Base-by-base conservation (phyloP, 2,329 filamentous ascomycete species). In the Colletotrichum sp. region DNA sequence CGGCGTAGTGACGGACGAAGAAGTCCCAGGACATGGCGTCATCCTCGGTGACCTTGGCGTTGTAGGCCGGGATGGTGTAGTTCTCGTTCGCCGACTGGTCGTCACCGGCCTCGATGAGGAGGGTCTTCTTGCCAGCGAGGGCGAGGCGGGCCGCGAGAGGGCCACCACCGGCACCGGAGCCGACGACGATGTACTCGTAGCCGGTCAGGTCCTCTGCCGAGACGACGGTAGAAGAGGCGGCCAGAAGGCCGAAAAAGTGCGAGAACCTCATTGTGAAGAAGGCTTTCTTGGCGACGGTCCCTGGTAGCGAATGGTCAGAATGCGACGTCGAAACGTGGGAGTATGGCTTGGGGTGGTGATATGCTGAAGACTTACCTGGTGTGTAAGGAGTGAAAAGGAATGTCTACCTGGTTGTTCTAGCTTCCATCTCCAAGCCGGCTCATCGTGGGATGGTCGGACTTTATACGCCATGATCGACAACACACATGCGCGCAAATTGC, bases 181-280 rank as follows among this genome's bases (percentile, higher is more conserved):
- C 91, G 48, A 93, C 90, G 12, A 93, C 87, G 32, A 93, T 85
- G 82, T 92, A 93, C 76, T 93, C 92, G 80, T 93, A 93, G 22
- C 80, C 83, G 15, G 68, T 55, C 12, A 75, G 30, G 9, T 82
- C 72, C 30, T 81, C 80, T 26, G 82, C 79, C 2, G 65, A 63
- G 18, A 75, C 79, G 6, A 80, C 32, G 10, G 78, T 39, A 30
- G 77, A 77, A 13, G 78, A 79, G 22, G 77, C 64, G 68, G 79
- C 80, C 26, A 80, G 13, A 12, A 81, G 77, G 59, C 77, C 68
- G 55, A 80, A 28, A 10, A 75, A 44, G 9, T 66, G 62, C 9
- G 68, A 59, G 68, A 76, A 57, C 65, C 63, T 77, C 75, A 77
- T 77, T 16, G 59, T 26, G 48, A 68, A 60, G 30, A 68, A 36